Evolutionary conservation across 2,329 filamentous ascomycete genomes (phyloP), one percentile per base, ranked within the genome.

Genomic region (Nothophoma quercina): DNA sequence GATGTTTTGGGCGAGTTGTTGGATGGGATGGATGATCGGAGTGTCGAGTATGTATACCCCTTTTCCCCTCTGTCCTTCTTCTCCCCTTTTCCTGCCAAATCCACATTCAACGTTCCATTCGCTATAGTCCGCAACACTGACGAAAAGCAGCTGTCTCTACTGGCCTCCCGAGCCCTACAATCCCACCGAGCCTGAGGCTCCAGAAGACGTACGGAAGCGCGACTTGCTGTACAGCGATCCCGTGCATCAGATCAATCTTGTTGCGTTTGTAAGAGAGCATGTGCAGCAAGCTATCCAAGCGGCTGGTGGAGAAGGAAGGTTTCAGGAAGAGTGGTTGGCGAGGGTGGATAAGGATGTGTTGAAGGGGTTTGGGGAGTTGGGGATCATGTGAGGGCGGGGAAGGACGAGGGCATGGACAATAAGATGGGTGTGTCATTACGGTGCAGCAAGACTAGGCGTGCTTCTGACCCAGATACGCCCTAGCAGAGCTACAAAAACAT

Each of bases 331-430:
- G 42, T 93, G 87, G 85, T 74, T 86, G 12, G 80, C 80, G n/a
- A 89, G 92, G 57, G 88, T 95, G 21, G 90, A 95, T 71, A 81
- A 81, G 61, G 86, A 92, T 53, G 83, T 93, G 13, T 63, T 93
- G 56, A 78, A 78, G 9, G 83, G 80, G n/a, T 93, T 92, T 60
- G 62, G 61, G 1, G 68, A 68, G 51, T 35, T 75, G 60, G 72
- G 72, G 0, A 69, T 75, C 6, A 73, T 75, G 71, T 74, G 40
- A 35, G 23, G n/a, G n/a, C n/a, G n/a, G n/a, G n/a, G n/a, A n/a
- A 12, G 1, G n/a, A 16, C 4, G 30, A 16, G 5, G n/a, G 30
- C 15, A 16, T 32, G 30, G n/a, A 16, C n/a, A 8, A 32, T 13
- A 15, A 32, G n/a, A n/a, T n/a, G n/a, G n/a, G n/a, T n/a, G n/a